Base-by-base conservation (phyloP, 2,329 filamentous ascomycete species). In the Xenoacremonium recifei region DNA sequence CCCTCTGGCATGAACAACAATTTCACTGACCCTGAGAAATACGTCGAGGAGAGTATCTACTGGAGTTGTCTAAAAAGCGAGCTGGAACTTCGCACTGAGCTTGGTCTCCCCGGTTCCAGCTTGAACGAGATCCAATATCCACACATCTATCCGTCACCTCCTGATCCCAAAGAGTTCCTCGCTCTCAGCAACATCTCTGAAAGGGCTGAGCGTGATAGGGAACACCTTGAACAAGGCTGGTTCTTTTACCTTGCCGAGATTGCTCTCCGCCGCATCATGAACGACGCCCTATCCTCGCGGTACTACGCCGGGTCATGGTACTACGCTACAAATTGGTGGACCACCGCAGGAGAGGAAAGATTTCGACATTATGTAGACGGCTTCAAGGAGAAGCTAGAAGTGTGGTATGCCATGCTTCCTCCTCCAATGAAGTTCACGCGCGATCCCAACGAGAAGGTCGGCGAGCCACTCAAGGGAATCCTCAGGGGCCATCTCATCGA, bases 41-140 rank as follows among this genome's bases (percentile, higher is more conserved):
- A 52, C 17, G 40, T 57, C 19, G 51, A 53, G 19, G 48, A 58
- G 27, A 58, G 53, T 23, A 42, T 58, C 7, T 56, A 58, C 23
- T 58, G 54, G 54, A 53, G 51, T 23, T 58, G 53, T 21, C 37
- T 56, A 5, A 58, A 58, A 30, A 55, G 51, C 18, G 54, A 58
- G 38, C 16, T 58, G 51, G 53, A 55, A 23, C 33, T 55, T n/a
- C 42, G 53, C n/a, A 44, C 47, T 11, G 53, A 55, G 36, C 42
- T 55, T 2, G 43, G 43, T 3, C 40, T 55, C 2, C 48, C 47
- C 5, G 51, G 51, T 17, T 53, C 53, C 21, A 49, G 49, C 18
- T 40, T 51, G 3, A 49, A 51, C 32, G 45, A 52, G 27, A 50
- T 52, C 21, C 41, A 45, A 17, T 55, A 54, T 19, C 48, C 49